Base-by-base conservation (phyloP, 2,329 filamentous ascomycete genomes). In the Periglandula ipomoeae region DNA sequence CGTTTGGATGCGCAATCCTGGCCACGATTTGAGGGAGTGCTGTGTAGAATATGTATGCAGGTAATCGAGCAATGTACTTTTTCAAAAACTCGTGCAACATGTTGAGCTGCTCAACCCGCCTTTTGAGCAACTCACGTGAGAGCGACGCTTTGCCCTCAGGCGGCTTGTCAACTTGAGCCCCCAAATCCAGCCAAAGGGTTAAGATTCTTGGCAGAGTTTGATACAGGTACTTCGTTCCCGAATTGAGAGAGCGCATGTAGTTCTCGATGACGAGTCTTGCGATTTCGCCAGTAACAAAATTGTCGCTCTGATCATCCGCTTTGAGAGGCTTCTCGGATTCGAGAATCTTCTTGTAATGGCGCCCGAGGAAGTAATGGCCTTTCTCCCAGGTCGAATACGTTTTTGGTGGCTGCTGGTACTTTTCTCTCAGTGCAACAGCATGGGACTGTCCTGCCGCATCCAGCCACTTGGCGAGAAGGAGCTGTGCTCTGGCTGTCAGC, bases 381-480 rank as follows among this genome's bases (percentile, higher is more conserved):
- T 96, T 97, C 63, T 98, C 93, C 90, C 91, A 98, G 46, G 81
- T 81, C 5, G 73, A 69, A 57, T 74, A 72, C 1, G 79, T 82
- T 61, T 78, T 82, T n/a, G 86, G 80, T 1, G 90, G 90, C 55
- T 85, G 79, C 53, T 89, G 84, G 59, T 96, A 98, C 60, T 88
- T 87, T 47, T 82, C 77, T 41, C 88, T 81, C 54, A 97, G 77
- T 4, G 87, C 82, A 40, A 81, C 78, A 4, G 88, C 87, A 59
- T 95, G 87, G 2, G 89, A 95, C 64, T 97, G 91, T 5, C 93
- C 93, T n/a, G 91, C 87, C 49, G 79, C 84, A 61, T 97, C 94
- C 24, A 96, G 82, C 94, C 94, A 99, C 64, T 96, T 97, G 11
- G 93, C 93, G 23, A 96, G 79, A 32, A 97, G 74, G 8, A 99